Base-by-base conservation (phyloP, 2,329 filamentous ascomycete genomes). In the Calonectria leucothoes region DNA sequence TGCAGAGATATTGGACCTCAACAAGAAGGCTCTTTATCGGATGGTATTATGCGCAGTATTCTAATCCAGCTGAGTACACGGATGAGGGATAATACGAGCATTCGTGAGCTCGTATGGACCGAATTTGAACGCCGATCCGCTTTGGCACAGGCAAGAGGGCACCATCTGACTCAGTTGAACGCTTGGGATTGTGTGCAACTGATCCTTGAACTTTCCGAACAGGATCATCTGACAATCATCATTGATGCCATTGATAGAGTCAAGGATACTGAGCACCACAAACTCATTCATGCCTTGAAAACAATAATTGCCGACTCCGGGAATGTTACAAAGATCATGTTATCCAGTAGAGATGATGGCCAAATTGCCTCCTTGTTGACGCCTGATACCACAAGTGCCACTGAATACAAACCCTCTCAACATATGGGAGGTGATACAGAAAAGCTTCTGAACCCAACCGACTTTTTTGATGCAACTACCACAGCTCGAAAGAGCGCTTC, bases 221-320 rank as follows among this genome's bases (percentile, higher is more conserved):
- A 71, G 12, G 71, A 75, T n/a, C 33, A 71, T 14, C 29, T 74
- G 17, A 71, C 68, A 11, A 66, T 75, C 37, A 6, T 75, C 1
- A 23, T 75, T 11, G 37, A 37, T 27, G 71, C 39, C 6, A 33
- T 74, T 10, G 68, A 72, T 12, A 48, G 39, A 15, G 17, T 74
- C 17, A 33, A 55, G 3, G 59, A 61, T 5, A 31, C 55, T 8
- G 31, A 66, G 3, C 48, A 29, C 1, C 12, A 17, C 23, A 0
- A 2, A 27, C 29, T 75, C 1, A 48, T 71, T 8, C 25, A 48
- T 15, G 48, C 33, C 0, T 37, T 75, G 14, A 51, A 37, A 33
- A 31, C n/a, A 1, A 55, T 75, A 25, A 51, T 64, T 4, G 27
- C 33, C 20, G 68, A 75, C 23, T 74, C 65, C 4, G 51, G 35